Evolutionary conservation across 1,284 basidiomycete species (phyloP).

Genomic region (Moniliella sp.): DNA sequence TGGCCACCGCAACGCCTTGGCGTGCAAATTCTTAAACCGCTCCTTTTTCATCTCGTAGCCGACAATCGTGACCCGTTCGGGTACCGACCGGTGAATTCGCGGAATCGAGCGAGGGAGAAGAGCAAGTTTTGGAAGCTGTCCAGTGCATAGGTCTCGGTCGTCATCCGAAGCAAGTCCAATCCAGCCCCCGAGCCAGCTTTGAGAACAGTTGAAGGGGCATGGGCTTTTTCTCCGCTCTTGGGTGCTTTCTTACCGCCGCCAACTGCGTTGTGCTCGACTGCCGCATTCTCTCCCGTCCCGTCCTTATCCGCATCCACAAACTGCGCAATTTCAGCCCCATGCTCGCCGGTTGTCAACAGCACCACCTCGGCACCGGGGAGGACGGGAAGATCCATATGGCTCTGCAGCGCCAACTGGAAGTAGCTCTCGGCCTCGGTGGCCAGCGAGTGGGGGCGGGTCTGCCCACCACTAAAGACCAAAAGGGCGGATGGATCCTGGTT

Average conservation of each 20-base stretch:
- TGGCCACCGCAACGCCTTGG: conserved; percentile 60
- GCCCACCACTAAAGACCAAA: conserved; percentile 72
- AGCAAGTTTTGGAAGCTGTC: conserved; percentile 82
- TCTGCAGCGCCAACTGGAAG: conserved; percentile 41
- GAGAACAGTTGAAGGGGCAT: conserved; percentile 2
- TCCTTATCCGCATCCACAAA: background rate
- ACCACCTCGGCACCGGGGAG: conserved; percentile 4
- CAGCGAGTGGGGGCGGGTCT: conserved; percentile 49
- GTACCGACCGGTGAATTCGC: conserved; percentile 63
- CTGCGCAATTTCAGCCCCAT: background rate
- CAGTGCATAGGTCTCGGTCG: conserved; percentile 69
- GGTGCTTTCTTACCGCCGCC: background rate
- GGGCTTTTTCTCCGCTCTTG: too few species aligned
- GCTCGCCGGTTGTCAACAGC: background rate
- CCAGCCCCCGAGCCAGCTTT: conserved; percentile 4
- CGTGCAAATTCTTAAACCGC: conserved; percentile 64
- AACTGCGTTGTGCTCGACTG: too few species aligned
- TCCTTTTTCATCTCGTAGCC: conserved; percentile 75
- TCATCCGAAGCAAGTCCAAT: conserved; percentile 15
- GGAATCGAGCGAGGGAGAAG: conserved; percentile 74
- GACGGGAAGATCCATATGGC: conserved; percentile 16
- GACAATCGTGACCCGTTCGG: conserved; percentile 59
- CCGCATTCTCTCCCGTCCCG: background rate
- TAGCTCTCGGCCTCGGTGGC: conserved; percentile 70
- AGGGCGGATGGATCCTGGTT: conserved; percentile 49